Evolutionary conservation across 352 stramenopile species (phyloP).

Genomic region (Pythium biforme): DNA sequence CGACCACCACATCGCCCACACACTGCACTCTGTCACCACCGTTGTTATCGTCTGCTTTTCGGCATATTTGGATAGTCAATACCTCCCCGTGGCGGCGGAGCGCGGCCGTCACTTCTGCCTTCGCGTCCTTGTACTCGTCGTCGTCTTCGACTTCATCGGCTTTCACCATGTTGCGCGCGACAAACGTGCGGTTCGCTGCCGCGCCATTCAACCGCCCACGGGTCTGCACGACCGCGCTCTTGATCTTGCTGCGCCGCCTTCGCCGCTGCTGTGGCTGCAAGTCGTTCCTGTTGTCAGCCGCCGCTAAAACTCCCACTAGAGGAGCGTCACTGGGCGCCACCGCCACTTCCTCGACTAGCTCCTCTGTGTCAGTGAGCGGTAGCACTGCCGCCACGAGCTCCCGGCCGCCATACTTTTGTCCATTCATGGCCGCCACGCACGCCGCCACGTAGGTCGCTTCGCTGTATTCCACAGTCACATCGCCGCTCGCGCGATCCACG

Average conservation of each 20-base stretch:
- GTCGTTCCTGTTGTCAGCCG: too few species aligned
- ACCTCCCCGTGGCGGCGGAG: conserved; percentile 6
- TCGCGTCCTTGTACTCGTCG: conserved; percentile 32
- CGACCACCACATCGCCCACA: conserved; percentile 19
- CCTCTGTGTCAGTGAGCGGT: too few species aligned
- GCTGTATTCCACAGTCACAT: conserved; percentile 23
- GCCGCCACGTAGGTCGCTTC: conserved; percentile 15
- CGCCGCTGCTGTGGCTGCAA: conserved; percentile 4
- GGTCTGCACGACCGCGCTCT: conserved; percentile 18
- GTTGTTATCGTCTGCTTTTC: neutral
- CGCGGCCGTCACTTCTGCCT: conserved; percentile 16
- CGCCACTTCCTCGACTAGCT: too few species aligned
- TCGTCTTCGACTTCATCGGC: conserved; percentile 34
- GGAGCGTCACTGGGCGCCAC: neutral
- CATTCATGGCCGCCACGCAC: conserved; percentile 24
- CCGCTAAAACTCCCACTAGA: too few species aligned
- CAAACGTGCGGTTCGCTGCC: too few species aligned
- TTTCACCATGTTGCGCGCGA: conserved; percentile 30
- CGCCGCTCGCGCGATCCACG: conserved; percentile 12
- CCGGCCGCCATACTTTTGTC: conserved; percentile 40
- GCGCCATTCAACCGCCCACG: neutral
- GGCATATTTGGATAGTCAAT: neutral
- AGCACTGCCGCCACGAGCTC: conserved; percentile 3
- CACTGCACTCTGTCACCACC: neutral
- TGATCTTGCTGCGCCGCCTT: conserved; percentile 40